Base-by-base conservation (phyloP, 768 basidiomycete species). In the Lenzites betulinus region DNA sequence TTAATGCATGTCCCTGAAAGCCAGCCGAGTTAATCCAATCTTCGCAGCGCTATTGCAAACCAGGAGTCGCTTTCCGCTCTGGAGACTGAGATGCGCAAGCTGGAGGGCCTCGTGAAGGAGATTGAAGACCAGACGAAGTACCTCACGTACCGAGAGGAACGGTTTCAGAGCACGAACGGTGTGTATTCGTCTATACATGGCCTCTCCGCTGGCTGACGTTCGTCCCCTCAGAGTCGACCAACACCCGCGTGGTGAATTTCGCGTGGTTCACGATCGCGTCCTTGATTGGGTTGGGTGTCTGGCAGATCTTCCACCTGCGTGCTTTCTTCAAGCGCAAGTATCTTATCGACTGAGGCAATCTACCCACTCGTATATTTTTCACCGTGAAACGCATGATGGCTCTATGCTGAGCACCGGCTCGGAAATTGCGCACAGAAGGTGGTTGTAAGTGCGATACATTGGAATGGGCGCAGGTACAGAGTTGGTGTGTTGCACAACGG, bases 11-110 rank as follows among this genome's bases (percentile, higher is more conserved):
- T 44, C 16, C 15, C 7, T 38, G 30, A 43, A 50, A 7, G 50
- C 9, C 30, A 18, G 20, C 49, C 60, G 48, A 18, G 33, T 22
- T 53, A 63, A 56, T 22, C 47, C 5, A 39, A 38, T 25, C 60
- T 3, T 20, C 18, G 1, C 69, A 97, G 95, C 68, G 97, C 97
- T 25, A 99, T 98, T 73, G 97, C 97, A 11, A 98, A 97, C 76
- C 95, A 98, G 73, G 97, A 99, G 73, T 95, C 93, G 0, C 80
- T 98, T 0, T 97, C 94, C 7, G 91, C 90, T 0, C 84, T 99
- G 20, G 97, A 99, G 76, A 95, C 93, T 0, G 97, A 98, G 74
- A 98, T 98, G 95, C 86, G 95, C 41, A 98, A 98, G 70, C 81
- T 99, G 2, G 97, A 99, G 73, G 95, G 93, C 0, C 74, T 98